phyloP scores from a whole-genome alignment of 768 basidiomycete genomes.

The Wakefieldia striispora region DNA sequence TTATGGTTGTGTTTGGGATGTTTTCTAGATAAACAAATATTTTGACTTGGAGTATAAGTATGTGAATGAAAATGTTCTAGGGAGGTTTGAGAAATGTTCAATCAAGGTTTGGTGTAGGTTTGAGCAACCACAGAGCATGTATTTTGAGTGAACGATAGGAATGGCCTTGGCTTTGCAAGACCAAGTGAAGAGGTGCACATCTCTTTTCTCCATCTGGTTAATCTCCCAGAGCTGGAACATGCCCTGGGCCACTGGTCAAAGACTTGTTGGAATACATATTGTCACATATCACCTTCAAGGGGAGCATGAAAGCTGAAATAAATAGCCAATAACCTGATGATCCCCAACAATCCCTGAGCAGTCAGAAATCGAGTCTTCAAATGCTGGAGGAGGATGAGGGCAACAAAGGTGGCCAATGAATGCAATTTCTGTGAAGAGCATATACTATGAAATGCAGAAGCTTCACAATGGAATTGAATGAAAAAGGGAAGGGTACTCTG shows the following conservation, averaged over 20 bases:
- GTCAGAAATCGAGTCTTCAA: constrained; percentile 72
- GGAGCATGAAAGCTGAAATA: constrained; percentile 73
- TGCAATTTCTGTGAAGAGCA: constrained; percentile 64
- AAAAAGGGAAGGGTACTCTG: too few species aligned
- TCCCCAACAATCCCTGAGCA: constrained; percentile 70
- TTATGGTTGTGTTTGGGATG: too few species aligned
- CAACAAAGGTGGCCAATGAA: constrained; percentile 42
- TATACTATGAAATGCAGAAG: constrained; percentile 69
- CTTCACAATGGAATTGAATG: constrained; percentile 29
- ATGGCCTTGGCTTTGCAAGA: constrained; percentile 19
- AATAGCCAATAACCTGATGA: constrained; percentile 73
- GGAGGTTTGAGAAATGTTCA: too few species aligned
- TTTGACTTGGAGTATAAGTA: too few species aligned
- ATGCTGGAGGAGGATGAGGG: constrained; percentile 52
- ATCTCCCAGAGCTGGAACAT: constrained; percentile 78
- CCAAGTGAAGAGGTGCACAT: constrained; percentile 54
- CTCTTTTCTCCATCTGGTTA: constrained; percentile 80
- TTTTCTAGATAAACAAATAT: too few species aligned
- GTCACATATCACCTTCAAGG: constrained; percentile 83
- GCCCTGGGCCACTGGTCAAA: constrained; percentile 85
- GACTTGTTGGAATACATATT: constrained; percentile 93
- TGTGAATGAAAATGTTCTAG: too few species aligned
- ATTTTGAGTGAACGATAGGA: constrained; percentile 40
- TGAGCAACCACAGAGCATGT: too few species aligned
- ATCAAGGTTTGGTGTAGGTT: too few species aligned